Evolutionary conservation across 2,329 filamentous ascomycete species (phyloP), one percentile per base, ranked within the genome.

Genomic region (Claviceps monticola): DNA sequence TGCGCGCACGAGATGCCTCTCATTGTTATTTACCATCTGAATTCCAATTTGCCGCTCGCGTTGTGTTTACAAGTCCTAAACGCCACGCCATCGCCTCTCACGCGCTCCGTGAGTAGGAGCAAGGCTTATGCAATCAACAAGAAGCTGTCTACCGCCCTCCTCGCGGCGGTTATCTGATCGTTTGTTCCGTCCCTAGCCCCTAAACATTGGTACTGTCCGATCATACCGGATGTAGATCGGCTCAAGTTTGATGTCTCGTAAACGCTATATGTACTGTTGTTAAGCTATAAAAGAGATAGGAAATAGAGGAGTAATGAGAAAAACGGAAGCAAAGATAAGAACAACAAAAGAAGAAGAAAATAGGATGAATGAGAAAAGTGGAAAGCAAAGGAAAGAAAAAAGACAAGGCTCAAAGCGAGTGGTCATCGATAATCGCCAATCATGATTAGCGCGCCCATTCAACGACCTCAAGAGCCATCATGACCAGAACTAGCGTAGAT

Each of bases 401-500:
- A 46, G 23, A 21, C 29, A 9, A 34, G 29, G 29, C 29, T 34
- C 9, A 34, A 11, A 34, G 29, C 9, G 9, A 34, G 4, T 34
- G 29, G 29, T 34, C 29, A 29, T 34, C 2, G 13, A 48, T 17
- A 19, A 23, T 41, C 47, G 43, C 48, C 37, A 38, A 47, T 3
- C 19, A 34, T 38, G 11, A 54, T 62, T 62, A 61, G 14, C 56
- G 64, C 5, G 89, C 86, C 91, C 91, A 96, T 63, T 95, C 86
- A 5, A 97, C 83, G 2, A 93, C 89, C 67, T 97, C 89, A 48
- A 98, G 74, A 19, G 91, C 93, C 63, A 86, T 79, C 79, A 97
- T 85, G 51, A 98, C 93, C 44, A 97, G 77, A 38, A 94, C 64
- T 43, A 98, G 77, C 1, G 93, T 98, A 41, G 88, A 95, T 2